Evolutionary conservation across 306 rosid species (phyloP).

Genomic region (Purshia tridentata): DNA sequence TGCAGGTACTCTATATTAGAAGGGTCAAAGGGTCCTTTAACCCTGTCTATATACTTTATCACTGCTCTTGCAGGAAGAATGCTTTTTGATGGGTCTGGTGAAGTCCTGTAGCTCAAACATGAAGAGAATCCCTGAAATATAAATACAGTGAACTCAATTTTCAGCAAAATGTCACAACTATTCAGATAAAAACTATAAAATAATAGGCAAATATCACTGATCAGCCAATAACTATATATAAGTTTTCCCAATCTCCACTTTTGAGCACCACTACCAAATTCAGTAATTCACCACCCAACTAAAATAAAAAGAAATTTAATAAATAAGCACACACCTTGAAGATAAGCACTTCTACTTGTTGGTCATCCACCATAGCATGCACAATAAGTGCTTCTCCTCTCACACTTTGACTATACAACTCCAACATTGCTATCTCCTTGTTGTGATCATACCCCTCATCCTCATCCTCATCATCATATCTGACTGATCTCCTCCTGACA

Average conservation of each 20-base stretch:
- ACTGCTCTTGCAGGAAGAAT: slow-evolving; percentile 72
- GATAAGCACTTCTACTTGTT: slow-evolving; percentile 66
- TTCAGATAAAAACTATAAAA: no score
- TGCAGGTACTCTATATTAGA: slow-evolving; percentile 62
- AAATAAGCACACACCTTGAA: slow-evolving; percentile 56
- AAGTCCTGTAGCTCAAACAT: slow-evolving; percentile 64
- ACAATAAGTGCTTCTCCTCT: slow-evolving; percentile 73
- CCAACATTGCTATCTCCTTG: slow-evolving; percentile 62
- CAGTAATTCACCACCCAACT: background rate
- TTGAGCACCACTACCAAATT: no score
- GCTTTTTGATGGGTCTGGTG: slow-evolving; percentile 76
- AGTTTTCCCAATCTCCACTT: no score
- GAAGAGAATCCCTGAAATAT: slow-evolving; percentile 80
- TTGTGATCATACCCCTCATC: slow-evolving; percentile 55
- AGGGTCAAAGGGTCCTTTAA: slow-evolving; percentile 89
- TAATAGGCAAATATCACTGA: no score
- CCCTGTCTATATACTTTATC: slow-evolving; percentile 62
- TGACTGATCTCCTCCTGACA: slow-evolving; percentile 53
- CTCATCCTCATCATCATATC: slow-evolving; percentile 43
- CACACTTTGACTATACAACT: slow-evolving; percentile 57
- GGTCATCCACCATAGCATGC: slow-evolving; percentile 59
- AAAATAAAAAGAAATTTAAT: background rate
- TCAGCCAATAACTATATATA: no score
- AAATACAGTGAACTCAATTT: background rate
- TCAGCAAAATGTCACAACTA: background rate